Evolutionary conservation across 805 yeast genomes (phyloP), one percentile per base, ranked within the genome.

Genomic region (Debaryomyces maramus): DNA sequence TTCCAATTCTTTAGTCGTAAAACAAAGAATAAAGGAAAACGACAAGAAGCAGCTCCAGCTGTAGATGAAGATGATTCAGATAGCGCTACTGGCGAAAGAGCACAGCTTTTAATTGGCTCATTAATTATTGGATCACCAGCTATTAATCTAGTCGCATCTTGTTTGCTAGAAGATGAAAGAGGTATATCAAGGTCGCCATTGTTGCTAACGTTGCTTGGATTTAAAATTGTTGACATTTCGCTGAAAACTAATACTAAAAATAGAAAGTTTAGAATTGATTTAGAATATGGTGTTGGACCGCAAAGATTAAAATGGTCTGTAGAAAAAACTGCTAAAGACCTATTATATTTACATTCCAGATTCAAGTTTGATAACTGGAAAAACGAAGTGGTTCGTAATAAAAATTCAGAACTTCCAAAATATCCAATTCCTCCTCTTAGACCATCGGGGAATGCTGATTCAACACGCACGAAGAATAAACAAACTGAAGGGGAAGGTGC

Each of bases 261-360:
- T 38, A 49, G 68, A 41, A 75, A 70, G 39, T 85, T 77, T 50
- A 70, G 77, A 43, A 67, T 93, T n/a, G 86, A 84, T 35, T 67
- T 93, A 32, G 96, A 90, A 56, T 93, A 93, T 55, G 99, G 98
- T 5, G 78, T 89, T 22, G 96, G 96, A 2, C 77, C 80, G 5
- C 78, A 82, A 40, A 65, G 89, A 39, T 67, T 89, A 51, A 78
- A 78, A 50, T 93, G 99, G 99, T 70, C 83, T 1, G 77, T 93
- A 5, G 72, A 79, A 20, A 84, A 83, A 51, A 83, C 80, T 16
- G 78, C 83, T 34, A 79, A 81, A 50, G 96, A 89, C 46, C 69
- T 93, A 31, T 64, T 77, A n/a, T 72, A 72, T 18, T 69, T 91
- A 40, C 95, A 90, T 58, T 77, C 85, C 14, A 75, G 78, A 39